A percentile compares a stretch with the other conserved stretches of the same genome.
phyloP scores from a whole-genome alignment of 345 rosid genomes.

The Populus alba region DNA sequence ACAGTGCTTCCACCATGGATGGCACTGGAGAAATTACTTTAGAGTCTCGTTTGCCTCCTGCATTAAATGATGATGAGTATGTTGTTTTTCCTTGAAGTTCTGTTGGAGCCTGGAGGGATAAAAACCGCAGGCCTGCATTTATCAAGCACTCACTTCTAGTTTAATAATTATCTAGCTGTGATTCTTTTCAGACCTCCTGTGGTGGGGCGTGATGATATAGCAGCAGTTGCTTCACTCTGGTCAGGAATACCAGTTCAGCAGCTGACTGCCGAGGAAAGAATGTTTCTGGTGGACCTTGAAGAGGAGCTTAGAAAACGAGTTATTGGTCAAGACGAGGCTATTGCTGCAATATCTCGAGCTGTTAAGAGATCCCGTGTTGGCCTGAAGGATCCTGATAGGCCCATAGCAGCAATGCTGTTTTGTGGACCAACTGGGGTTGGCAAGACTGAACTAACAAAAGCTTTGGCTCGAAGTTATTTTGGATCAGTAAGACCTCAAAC shows the following conservation, averaged over 20 bases:
- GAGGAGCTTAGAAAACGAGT: slow-evolving; percentile 75
- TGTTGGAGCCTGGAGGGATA: slow-evolving; percentile 2
- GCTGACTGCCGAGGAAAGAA: slow-evolving; percentile 89
- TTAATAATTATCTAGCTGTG: slow-evolving; percentile 17
- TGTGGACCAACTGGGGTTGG: slow-evolving; percentile 99
- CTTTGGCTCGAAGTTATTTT: slow-evolving; percentile 79
- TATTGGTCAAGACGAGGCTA: slow-evolving; percentile 96
- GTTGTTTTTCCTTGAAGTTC: slow-evolving; percentile 23
- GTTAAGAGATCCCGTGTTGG: slow-evolving; percentile 93
- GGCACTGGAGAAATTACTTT: slow-evolving; percentile 43
- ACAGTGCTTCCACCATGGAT: slow-evolving; percentile 37
- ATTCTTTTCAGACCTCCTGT: slow-evolving; percentile 54
- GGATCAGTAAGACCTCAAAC: slow-evolving; percentile 67
- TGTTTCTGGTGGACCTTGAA: slow-evolving; percentile 71
- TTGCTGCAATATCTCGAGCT: slow-evolving; percentile 87
- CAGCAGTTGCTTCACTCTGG: slow-evolving; percentile 91
- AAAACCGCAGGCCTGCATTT: slow-evolving; percentile 1
- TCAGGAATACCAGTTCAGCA: slow-evolving; percentile 97
- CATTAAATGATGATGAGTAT: slow-evolving; percentile 59
- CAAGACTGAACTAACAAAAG: slow-evolving; percentile 89
- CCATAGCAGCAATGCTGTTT: slow-evolving; percentile 92
- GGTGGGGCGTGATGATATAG: slow-evolving; percentile 93
- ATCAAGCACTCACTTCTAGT: background rate
- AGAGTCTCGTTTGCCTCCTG: slow-evolving; percentile 54
- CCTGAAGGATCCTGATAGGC: slow-evolving; percentile 83